These are phyloP conservation scores for Neofusicoccum laricinum DNA, from an alignment of 2,329 filamentous ascomycete genomes.

Conservation along the genomic window DNA sequence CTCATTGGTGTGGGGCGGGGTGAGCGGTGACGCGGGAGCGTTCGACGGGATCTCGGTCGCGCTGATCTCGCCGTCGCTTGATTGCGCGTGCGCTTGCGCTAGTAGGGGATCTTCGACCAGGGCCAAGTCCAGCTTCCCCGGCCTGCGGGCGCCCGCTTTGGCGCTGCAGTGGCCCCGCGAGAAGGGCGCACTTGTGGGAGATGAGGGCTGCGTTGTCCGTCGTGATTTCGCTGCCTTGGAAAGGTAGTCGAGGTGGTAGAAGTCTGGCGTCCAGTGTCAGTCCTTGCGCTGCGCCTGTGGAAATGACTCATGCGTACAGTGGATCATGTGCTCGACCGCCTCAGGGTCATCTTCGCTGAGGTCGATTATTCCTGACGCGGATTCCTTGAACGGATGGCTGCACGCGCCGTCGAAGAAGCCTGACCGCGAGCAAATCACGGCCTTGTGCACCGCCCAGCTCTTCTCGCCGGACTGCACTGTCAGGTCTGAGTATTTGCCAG, in stretches of 20 bases:
- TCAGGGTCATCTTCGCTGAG: conserved; percentile 40
- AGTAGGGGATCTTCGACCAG: conserved; percentile 38
- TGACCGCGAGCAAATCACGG: conserved; percentile 48
- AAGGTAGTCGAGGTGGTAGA: conserved; percentile 42
- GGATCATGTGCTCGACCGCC: conserved; percentile 41
- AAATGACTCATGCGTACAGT: conserved; percentile 32
- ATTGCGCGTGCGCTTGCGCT: conserved; percentile 21
- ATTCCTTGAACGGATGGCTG: conserved; percentile 36
- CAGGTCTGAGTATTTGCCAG: conserved; percentile 47
- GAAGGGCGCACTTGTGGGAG: conserved; percentile 22
- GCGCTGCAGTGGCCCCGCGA: conserved; percentile 19
- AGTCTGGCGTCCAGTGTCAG: conserved; percentile 27
- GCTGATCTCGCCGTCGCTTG: neutral
- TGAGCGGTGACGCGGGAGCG: conserved; percentile 14
- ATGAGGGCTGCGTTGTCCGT: conserved; percentile 29
- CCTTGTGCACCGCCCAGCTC: conserved; percentile 48
- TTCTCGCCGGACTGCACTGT: conserved; percentile 45
- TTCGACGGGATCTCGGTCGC: conserved; percentile 14
- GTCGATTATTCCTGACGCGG: conserved; percentile 36
- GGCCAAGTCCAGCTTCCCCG: conserved; percentile 26
- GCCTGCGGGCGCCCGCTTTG: neutral
- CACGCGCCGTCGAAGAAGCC: conserved; percentile 46
- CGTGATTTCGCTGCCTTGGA: conserved; percentile 28
- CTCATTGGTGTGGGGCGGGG: conserved; percentile 10
- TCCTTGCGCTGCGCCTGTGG: neutral